phyloP scores from a whole-genome alignment of 352 stramenopile species.

The Phytopythium kandeliae region DNA sequence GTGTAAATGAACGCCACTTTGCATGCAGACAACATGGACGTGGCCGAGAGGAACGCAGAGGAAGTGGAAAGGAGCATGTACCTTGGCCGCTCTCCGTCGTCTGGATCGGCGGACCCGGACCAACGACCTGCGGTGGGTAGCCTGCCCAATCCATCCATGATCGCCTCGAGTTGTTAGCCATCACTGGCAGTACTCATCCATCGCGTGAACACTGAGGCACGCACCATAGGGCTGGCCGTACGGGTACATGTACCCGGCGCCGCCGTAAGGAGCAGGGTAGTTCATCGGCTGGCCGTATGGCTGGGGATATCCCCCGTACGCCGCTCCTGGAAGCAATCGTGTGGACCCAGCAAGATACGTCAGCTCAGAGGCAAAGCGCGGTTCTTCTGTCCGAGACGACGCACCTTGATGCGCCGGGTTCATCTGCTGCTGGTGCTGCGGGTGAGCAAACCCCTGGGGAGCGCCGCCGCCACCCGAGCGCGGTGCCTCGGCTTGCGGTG shows the following conservation, averaged over 20 bases:
- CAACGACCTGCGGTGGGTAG: constrained; percentile 79
- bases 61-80: constrained; percentile 22
- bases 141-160: constrained; percentile 23
- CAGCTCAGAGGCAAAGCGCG: background rate
- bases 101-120: constrained; percentile 82
- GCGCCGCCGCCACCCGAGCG: constrained; percentile 11
- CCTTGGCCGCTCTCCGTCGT: constrained; percentile 86
- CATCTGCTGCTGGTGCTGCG: constrained; percentile 19
- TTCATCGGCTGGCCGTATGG: constrained; percentile 72
- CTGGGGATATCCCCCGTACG: constrained; percentile 72
- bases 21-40: constrained; percentile 12
- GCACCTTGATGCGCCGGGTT: constrained; percentile 40
- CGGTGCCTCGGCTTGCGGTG: constrained; percentile 29
- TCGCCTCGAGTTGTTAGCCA: no score
- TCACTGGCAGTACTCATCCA: background rate
- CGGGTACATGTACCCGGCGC: constrained; percentile 81
- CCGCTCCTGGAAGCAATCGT: constrained; percentile 9
- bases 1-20: constrained; percentile 7
- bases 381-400: background rate
- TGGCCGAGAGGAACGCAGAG: constrained; percentile 4
- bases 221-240: constrained; percentile 79
- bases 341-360: background rate
- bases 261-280: constrained; percentile 68
- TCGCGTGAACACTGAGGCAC: background rate
- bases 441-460: constrained; percentile 4